Evolutionary conservation across 805 yeast genomes (phyloP).

Genomic region (Zygosaccharomyces lentus): DNA sequence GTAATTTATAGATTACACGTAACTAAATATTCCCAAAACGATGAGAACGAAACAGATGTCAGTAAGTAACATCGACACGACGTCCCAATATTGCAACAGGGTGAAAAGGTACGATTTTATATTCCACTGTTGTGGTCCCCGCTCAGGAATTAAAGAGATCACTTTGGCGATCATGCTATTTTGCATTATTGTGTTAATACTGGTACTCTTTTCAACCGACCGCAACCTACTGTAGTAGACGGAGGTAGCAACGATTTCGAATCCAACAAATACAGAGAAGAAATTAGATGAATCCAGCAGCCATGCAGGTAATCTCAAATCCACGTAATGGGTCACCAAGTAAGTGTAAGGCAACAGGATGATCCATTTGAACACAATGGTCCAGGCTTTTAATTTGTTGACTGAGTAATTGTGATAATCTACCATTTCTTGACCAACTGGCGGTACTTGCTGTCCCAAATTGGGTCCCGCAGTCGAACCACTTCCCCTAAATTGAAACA

Average conservation of each 20-base stretch:
- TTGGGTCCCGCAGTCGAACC: constrained; percentile 2
- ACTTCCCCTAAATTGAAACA: constrained; percentile 9
- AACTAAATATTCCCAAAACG: constrained; percentile 28
- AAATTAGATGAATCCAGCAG: constrained; percentile 29
- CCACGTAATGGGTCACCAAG: constrained; percentile 20
- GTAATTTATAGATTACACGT: constrained; percentile 12
- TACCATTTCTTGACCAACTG: constrained; percentile 26
- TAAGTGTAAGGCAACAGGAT: constrained; percentile 31
- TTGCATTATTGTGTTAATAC: constrained; percentile 27
- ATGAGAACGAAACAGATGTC: constrained; percentile 34
- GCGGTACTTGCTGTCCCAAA: constrained; percentile 7
- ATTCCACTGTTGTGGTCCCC: constrained; percentile 30
- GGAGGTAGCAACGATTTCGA: constrained; percentile 35
- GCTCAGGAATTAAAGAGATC: constrained; percentile 34
- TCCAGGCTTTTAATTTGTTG: constrained; percentile 30
- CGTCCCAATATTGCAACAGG: constrained; percentile 32
- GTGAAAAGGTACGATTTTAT: constrained; percentile 26
- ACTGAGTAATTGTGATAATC: constrained; percentile 29
- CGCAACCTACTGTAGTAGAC: constrained; percentile 30
- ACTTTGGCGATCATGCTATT: constrained; percentile 30
- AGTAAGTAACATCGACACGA: constrained; percentile 32
- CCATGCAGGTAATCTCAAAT: constrained; percentile 5
- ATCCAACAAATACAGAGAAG: constrained; percentile 33
- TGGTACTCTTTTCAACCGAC: constrained; percentile 24
- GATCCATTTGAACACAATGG: constrained; percentile 33